Conservation (phyloP, 129 eudicot species). For the Erigeron canadensis region DNA sequence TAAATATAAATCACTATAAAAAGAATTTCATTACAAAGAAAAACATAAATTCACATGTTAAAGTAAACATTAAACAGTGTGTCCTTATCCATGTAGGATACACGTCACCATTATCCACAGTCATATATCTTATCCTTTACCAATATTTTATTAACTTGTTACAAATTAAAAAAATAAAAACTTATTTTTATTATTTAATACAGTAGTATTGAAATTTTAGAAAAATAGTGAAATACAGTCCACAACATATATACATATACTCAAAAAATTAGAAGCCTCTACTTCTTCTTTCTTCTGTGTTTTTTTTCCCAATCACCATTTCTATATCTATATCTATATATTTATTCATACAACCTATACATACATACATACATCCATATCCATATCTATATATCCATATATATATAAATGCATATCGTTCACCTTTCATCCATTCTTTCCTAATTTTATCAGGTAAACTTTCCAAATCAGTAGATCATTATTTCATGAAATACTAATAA, state of each 20-base stretch:
- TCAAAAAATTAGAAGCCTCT: slow-evolving; percentile 37
- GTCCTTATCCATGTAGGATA: slow-evolving; percentile 34
- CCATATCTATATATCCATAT: background rate
- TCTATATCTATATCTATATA: background rate
- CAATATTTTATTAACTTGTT: background rate
- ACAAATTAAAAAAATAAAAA: no score
- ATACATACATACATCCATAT: background rate
- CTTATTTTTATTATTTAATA: background rate
- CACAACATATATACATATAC: no score
- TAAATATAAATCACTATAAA: no score
- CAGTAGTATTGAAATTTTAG: no score
- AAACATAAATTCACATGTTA: no score
- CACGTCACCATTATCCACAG: slow-evolving; percentile 38
- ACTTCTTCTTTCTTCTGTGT: slow-evolving; percentile 30
- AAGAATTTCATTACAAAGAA: no score
- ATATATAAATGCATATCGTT: slow-evolving; percentile 11
- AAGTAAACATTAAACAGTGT: background rate
- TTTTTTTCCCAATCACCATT: slow-evolving; percentile 17
- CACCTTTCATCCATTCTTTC: background rate
- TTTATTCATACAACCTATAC: background rate
- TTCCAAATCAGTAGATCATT: background rate
- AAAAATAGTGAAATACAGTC: no score
- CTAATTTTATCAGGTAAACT: slow-evolving; percentile 22
- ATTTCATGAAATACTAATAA: slow-evolving; percentile 14
- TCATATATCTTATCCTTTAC: slow-evolving; percentile 23